Base-by-base conservation (phyloP, 2,329 filamentous ascomycete genomes). In the Scytalidium sp. region DNA sequence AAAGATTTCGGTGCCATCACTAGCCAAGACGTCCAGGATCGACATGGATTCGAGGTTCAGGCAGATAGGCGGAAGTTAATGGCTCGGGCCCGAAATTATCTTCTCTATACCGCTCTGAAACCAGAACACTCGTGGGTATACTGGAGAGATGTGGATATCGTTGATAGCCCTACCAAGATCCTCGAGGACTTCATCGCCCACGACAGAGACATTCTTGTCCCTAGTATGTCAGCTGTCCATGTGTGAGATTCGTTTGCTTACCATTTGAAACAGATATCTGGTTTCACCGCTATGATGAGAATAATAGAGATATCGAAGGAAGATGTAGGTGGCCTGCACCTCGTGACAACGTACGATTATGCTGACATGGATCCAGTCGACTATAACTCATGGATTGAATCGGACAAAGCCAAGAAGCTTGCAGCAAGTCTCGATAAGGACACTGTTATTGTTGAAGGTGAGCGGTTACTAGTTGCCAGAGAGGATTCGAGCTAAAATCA, bases 371-470 rank as follows among this genome's bases (percentile, higher is more conserved):
- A 19, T 27, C 29, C 53, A 94, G 90, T 97, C 66, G 94, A 99
- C 68, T 99, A 99, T 75, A 99, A 99, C 72, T 97, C 94, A 1
- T 99, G 94, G 94, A 82, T 96, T 60, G 94, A 99, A 73, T 93
- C 93, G 9, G 86, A 92, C 46, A 88, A 93, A 69, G 91, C 81
- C 43, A 81, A 87, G 51, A 87, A 85, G 63, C 79, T 97, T 47
- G 78, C 86, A n/a, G 74, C 79, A 5, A 82, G 75, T 47, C 77
- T 97, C 19, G 80, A 87, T 58, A 92, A 90, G 65, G 84, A 97
- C 61, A 77, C 88, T 19, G 79, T 99, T 51, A 78, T 99, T 23
- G 94, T 90, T 20, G 94, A 99, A 79, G 94, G 88, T 88, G 70
- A 41, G 51, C 15, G 19, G 23, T 13, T 36, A 6, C 10, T 21